phyloP scores from a whole-genome alignment of 345 rosid genomes.

The Lumnitzera littorea region DNA sequence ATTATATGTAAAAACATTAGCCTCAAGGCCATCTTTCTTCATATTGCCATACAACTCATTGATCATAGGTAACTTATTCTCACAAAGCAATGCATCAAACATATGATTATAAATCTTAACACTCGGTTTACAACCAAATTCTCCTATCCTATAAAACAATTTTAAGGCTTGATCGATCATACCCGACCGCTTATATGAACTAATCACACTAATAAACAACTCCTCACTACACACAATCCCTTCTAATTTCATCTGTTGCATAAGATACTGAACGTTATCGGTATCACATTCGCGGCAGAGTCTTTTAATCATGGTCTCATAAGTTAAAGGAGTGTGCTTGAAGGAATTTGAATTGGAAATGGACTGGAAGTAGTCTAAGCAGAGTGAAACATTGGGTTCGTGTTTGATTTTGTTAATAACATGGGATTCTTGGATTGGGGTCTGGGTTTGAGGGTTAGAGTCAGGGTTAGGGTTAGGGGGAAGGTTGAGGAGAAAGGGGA shows the following conservation, averaged over 20 bases:
- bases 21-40: slow-evolving; percentile 80
- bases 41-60: slow-evolving; percentile 54
- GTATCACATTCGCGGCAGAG: slow-evolving; percentile 43
- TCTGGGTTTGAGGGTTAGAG: slow-evolving; percentile 11
- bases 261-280: slow-evolving; percentile 68
- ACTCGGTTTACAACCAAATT: slow-evolving; percentile 68
- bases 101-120: slow-evolving; percentile 79
- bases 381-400: slow-evolving; percentile 36
- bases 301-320: slow-evolving; percentile 53
- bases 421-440: slow-evolving; percentile 31
- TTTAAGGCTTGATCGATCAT: slow-evolving; percentile 70
- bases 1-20: slow-evolving; percentile 74
- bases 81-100: slow-evolving; percentile 67
- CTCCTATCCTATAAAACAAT: slow-evolving; percentile 65
- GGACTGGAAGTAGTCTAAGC: slow-evolving; percentile 58
- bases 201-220: slow-evolving; percentile 53
- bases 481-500: slow-evolving; percentile 38
- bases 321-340: slow-evolving; percentile 62
- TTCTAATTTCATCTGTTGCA: slow-evolving; percentile 90
- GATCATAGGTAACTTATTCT: slow-evolving; percentile 64
- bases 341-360: slow-evolving; percentile 56
- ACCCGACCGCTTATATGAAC: slow-evolving; percentile 38
- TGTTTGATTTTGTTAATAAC: slow-evolving; percentile 41
- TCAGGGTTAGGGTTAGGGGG: slow-evolving; percentile 17
- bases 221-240: slow-evolving; percentile 58